A percentile compares a stretch with the other conserved stretches of the same genome.
These are phyloP conservation scores for Trichophyton verrucosum DNA, from an alignment of 2,329 filamentous ascomycete genomes.

Conservation along the genomic window DNA sequence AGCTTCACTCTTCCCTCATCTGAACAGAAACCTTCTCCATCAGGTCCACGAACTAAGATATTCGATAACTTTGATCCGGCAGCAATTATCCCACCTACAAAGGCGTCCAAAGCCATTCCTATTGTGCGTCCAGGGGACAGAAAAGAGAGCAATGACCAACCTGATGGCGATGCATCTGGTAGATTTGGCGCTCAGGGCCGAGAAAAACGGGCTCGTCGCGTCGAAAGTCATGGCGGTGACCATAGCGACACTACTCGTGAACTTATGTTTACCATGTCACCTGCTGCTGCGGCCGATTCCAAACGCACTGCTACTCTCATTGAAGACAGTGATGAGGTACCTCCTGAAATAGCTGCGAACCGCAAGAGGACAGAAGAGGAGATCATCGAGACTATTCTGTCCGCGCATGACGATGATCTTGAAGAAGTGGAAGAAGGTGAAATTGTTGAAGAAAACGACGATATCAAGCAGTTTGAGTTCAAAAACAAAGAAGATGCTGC, in stretches of 20 bases:
- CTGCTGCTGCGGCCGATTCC: constrained; percentile 17
- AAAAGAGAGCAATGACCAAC: constrained; percentile 26
- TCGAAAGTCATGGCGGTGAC: constrained; percentile 33
- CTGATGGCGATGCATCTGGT: constrained; percentile 47
- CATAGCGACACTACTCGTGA: constrained; percentile 68
- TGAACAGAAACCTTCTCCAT: background rate
- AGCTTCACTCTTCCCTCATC: constrained; percentile 19
- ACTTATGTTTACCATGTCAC: constrained; percentile 53
- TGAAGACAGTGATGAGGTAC: constrained; percentile 24
- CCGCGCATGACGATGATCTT: constrained; percentile 23
- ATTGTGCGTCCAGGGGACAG: constrained; percentile 54
- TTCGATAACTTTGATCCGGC: constrained; percentile 55
- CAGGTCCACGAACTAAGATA: constrained; percentile 35
- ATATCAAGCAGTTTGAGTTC: constrained; percentile 49
- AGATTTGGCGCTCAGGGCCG: constrained; percentile 54
- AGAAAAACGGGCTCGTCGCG: constrained; percentile 59
- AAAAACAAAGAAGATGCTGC: constrained; percentile 33
- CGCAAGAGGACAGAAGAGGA: background rate
- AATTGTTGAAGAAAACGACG: constrained; percentile 24
- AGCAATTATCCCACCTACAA: constrained; percentile 52
- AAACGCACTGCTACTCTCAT: constrained; percentile 17
- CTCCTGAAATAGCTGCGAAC: background rate
- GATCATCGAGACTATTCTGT: background rate
- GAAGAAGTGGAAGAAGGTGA: constrained; percentile 25
- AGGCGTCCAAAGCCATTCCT: constrained; percentile 70